Evolutionary conservation across 352 stramenopile genomes (phyloP).

Genomic region (Phytophthora pseudosyringae): DNA sequence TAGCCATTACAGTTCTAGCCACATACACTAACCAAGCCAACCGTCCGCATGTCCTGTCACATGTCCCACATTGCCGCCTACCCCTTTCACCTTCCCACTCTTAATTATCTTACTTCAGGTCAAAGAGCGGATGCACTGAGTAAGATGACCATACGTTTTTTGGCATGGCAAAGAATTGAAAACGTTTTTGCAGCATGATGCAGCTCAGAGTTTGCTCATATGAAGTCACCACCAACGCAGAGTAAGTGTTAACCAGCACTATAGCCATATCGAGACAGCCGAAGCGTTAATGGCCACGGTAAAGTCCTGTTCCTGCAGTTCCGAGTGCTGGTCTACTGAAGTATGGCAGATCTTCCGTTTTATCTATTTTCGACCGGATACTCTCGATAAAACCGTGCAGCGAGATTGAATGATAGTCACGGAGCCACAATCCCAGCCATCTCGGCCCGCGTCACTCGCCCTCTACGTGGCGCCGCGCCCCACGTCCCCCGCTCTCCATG

Average conservation of each 20-base stretch:
- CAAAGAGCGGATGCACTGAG: no score
- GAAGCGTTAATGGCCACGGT: no score
- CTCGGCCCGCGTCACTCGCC: not conserved
- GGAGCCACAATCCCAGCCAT: conserved; percentile 29
- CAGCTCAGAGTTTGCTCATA: no score
- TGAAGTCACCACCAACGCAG: no score
- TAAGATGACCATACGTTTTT: no score
- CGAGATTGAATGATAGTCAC: conserved; percentile 26
- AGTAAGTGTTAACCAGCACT: no score
- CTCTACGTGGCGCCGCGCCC: not conserved
- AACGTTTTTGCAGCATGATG: no score
- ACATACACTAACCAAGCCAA: not conserved
- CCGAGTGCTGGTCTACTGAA: no score
- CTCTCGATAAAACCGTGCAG: conserved; percentile 9
- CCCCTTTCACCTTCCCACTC: not conserved
- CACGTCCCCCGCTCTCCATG: not conserved
- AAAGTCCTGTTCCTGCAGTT: no score
- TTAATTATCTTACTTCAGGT: no score
- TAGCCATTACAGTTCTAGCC: not conserved
- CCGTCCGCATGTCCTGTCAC: not conserved
- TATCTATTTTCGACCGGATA: not conserved
- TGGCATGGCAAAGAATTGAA: no score
- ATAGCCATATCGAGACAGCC: no score
- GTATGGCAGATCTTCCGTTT: not conserved
- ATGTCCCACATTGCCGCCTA: not conserved